Conservation (phyloP, 306 rosid species). For the Begonia fuchsioides region DNA sequence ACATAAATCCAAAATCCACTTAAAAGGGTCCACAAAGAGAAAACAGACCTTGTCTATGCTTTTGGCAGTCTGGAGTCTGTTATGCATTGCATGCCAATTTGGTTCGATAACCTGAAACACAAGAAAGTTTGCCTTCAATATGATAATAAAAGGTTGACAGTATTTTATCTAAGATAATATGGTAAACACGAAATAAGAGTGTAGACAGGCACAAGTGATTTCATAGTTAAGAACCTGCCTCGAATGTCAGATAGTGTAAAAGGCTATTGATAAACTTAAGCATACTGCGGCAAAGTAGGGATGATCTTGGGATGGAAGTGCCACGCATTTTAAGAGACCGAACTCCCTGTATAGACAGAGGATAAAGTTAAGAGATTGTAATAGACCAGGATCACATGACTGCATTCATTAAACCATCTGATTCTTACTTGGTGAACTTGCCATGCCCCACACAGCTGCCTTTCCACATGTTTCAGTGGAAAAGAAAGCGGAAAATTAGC, state of each 20-base stretch:
- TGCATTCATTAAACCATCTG: constrained; percentile 3
- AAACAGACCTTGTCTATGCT: constrained; percentile 77
- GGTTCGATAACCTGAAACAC: constrained; percentile 77
- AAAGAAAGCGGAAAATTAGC: constrained; percentile 79
- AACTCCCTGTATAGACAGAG: constrained; percentile 45
- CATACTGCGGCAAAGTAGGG: constrained; percentile 91
- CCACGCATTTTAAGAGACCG: constrained; percentile 71
- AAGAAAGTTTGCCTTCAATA: not conserved
- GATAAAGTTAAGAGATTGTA: constrained; percentile 6
- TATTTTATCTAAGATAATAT: no score
- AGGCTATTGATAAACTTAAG: constrained; percentile 91
- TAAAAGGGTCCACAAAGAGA: not conserved
- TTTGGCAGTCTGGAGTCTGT: constrained; percentile 72
- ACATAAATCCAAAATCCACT: not conserved
- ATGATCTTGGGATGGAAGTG: constrained; percentile 83
- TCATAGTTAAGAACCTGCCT: constrained; percentile 41
- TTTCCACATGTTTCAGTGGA: constrained; percentile 93
- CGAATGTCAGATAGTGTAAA: constrained; percentile 89
- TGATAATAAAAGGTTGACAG: no score
- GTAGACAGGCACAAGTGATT: not conserved
- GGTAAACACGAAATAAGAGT: not conserved
- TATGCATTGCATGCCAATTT: constrained; percentile 89
- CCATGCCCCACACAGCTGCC: constrained; percentile 97
- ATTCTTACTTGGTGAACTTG: constrained; percentile 84
- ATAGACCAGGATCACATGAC: not conserved